A percentile compares a stretch with the other conserved stretches of the same genome.
Evolutionary conservation across 2,329 filamentous ascomycete genomes (phyloP).

Genomic region (Graphilbum ipis-grandicollis): DNA sequence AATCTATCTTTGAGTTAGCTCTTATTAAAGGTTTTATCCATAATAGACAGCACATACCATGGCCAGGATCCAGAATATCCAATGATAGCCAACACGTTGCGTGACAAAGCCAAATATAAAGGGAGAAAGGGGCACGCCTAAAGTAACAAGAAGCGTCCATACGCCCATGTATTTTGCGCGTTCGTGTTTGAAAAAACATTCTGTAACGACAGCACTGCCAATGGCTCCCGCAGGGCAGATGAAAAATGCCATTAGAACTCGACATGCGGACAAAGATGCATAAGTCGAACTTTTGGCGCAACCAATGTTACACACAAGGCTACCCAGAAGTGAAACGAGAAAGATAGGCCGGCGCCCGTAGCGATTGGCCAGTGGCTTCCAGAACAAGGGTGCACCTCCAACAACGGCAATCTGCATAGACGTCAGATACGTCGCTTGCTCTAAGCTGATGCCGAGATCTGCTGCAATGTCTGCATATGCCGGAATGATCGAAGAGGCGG

Average conservation of each 20-base stretch:
- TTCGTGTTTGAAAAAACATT: slow-evolving; percentile 39
- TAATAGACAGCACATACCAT: slow-evolving; percentile 21
- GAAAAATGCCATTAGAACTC: slow-evolving; percentile 34
- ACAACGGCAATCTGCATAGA: slow-evolving; percentile 37
- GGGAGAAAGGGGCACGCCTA: slow-evolving; percentile 14
- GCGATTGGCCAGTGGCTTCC: slow-evolving; percentile 34
- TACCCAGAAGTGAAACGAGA: slow-evolving; percentile 28
- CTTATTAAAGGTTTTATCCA: background rate
- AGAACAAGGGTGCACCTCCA: slow-evolving; percentile 34
- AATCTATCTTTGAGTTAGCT: slow-evolving; percentile 16
- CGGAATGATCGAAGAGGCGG: slow-evolving; percentile 33
- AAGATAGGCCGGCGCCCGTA: slow-evolving; percentile 38
- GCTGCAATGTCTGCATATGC: slow-evolving; percentile 34
- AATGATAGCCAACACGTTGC: slow-evolving; percentile 32
- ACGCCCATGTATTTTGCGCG: slow-evolving; percentile 36
- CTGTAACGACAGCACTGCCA: slow-evolving; percentile 37
- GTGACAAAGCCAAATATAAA: slow-evolving; percentile 27
- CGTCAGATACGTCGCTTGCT: slow-evolving; percentile 32
- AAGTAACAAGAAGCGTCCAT: slow-evolving; percentile 26
- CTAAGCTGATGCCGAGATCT: slow-evolving; percentile 29
- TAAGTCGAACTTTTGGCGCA: slow-evolving; percentile 32
- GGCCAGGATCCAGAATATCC: slow-evolving; percentile 41
- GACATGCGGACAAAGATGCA: slow-evolving; percentile 28
- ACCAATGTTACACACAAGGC: slow-evolving; percentile 31
- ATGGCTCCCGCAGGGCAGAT: slow-evolving; percentile 33